Evolutionary conservation across 139 green algal species (phyloP).

Genomic region (Asterochloris erici): DNA sequence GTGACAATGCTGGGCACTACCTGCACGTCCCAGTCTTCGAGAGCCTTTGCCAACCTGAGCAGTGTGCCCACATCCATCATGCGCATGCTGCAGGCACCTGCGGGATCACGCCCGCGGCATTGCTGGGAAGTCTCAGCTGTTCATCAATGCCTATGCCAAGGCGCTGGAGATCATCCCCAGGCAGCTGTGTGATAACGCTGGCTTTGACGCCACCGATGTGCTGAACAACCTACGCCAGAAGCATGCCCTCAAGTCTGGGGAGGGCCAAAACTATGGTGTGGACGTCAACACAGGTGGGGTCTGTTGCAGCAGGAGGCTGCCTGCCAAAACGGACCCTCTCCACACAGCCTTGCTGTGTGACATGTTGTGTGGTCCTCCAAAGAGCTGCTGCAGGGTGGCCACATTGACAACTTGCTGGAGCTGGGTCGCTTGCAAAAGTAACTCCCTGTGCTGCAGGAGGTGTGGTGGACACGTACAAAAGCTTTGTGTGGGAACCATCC

Average conservation of each 20-base stretch:
- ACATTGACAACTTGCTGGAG: neutral
- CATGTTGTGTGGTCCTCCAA: neutral
- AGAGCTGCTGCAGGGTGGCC: neutral
- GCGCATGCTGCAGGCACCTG: slow-evolving; percentile 18
- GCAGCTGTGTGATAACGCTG: slow-evolving; percentile 96
- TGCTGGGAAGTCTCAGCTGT: slow-evolving; percentile 90
- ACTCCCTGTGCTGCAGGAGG: slow-evolving; percentile 50
- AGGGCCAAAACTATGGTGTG: slow-evolving; percentile 84
- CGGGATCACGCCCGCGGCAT: slow-evolving; percentile 61
- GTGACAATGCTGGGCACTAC: neutral
- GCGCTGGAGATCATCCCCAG: slow-evolving; percentile 93
- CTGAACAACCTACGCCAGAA: slow-evolving; percentile 98
- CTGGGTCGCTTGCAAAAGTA: neutral
- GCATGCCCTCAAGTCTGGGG: slow-evolving; percentile 65
- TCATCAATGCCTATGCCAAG: slow-evolving; percentile 91
- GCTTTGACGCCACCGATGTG: slow-evolving; percentile 97
- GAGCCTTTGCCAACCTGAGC: neutral
- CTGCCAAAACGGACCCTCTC: no score
- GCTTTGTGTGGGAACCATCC: slow-evolving; percentile 96
- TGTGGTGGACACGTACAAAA: slow-evolving; percentile 90
- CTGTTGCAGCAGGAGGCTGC: no score
- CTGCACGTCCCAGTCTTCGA: neutral
- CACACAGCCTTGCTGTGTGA: no score
- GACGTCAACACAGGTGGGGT: slow-evolving; percentile 81
- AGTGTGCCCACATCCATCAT: neutral